Conservation (phyloP, 2,329 filamentous ascomycete species). For the Colletotrichum euphorbiae region DNA sequence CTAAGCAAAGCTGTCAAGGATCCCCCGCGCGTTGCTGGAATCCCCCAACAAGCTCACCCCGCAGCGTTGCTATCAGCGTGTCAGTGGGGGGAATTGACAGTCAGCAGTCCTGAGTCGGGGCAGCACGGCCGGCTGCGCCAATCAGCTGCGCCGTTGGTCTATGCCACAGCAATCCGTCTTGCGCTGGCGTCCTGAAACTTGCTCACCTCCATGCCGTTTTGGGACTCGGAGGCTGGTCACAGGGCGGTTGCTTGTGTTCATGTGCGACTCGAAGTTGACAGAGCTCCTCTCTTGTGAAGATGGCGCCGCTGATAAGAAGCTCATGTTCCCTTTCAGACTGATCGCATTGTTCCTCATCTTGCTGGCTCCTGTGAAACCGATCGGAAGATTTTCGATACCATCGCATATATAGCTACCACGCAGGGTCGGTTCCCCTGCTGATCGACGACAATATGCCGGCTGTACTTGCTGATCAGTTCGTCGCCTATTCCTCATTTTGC, state of each 20-base stretch:
- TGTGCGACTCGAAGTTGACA: slow-evolving; percentile 31
- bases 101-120: slow-evolving; percentile 21
- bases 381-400: not conserved
- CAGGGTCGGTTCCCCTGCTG: slow-evolving; percentile 7
- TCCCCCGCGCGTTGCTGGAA: not conserved
- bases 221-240: slow-evolving; percentile 36
- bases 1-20: not conserved
- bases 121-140: slow-evolving; percentile 2
- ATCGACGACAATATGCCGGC: slow-evolving; percentile 28
- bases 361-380: not conserved
- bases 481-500: not conserved
- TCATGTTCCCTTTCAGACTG: not conserved
- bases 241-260: slow-evolving; percentile 39
- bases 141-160: not conserved
- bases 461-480: slow-evolving; percentile 22
- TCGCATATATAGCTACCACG: not conserved
- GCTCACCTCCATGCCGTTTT: slow-evolving; percentile 40
- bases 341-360: not conserved
- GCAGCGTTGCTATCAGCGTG: not conserved
- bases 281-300: slow-evolving; percentile 14
- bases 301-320: slow-evolving; percentile 24
- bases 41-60: not conserved
- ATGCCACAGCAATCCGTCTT: slow-evolving; percentile 29
- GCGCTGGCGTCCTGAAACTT: slow-evolving; percentile 38
- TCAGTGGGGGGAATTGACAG: slow-evolving; percentile 7